phyloP scores from a whole-genome alignment of 108 stramenopile genomes.

The Fragilaria crotonensis region DNA sequence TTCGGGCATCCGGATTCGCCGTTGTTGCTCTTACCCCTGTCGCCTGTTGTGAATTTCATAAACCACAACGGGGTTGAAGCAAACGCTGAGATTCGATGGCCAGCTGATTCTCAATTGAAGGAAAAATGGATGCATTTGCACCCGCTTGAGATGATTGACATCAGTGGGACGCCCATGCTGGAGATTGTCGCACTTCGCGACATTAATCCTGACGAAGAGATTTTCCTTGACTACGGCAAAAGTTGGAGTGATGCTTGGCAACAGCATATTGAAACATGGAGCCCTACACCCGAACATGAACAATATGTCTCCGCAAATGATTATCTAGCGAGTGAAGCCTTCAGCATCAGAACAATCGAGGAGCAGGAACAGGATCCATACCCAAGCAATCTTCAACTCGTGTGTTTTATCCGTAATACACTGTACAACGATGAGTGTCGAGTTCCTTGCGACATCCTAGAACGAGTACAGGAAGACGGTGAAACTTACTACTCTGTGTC shows the following conservation, averaged over 20 bases:
- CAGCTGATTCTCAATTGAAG: slow-evolving; percentile 2
- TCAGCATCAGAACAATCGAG: slow-evolving; percentile 15
- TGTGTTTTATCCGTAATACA: slow-evolving; percentile 9
- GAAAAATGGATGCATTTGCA: slow-evolving; percentile 6
- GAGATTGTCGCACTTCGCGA: slow-evolving; percentile 31
- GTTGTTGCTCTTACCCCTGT: slow-evolving; percentile 47
- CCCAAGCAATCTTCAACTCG: slow-evolving; percentile 21
- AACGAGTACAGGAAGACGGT: neutral
- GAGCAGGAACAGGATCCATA: slow-evolving; percentile 23
- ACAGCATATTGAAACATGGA: slow-evolving; percentile 39
- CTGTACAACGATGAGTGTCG: slow-evolving; percentile 14
- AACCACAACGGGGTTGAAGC: slow-evolving; percentile 33
- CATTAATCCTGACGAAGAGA: slow-evolving; percentile 55
- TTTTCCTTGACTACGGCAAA: slow-evolving; percentile 62
- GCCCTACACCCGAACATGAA: slow-evolving; percentile 7
- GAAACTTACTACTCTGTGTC: neutral
- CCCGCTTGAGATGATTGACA: slow-evolving; percentile 19
- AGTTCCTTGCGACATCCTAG: slow-evolving; percentile 7
- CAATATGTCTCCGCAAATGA: slow-evolving; percentile 23
- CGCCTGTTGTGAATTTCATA: slow-evolving; percentile 54
- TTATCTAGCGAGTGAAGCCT: slow-evolving; percentile 12
- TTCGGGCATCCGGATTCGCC: slow-evolving; percentile 54
- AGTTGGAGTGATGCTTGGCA: slow-evolving; percentile 61
- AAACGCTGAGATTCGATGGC: slow-evolving; percentile 16
- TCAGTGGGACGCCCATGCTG: slow-evolving; percentile 10